Percentiles rank a stretch among this genome's conserved stretches.
These are phyloP conservation scores for Vaccinium corymbosum DNA, from an alignment of 148 eudicot genomes.

Conservation along the genomic window DNA sequence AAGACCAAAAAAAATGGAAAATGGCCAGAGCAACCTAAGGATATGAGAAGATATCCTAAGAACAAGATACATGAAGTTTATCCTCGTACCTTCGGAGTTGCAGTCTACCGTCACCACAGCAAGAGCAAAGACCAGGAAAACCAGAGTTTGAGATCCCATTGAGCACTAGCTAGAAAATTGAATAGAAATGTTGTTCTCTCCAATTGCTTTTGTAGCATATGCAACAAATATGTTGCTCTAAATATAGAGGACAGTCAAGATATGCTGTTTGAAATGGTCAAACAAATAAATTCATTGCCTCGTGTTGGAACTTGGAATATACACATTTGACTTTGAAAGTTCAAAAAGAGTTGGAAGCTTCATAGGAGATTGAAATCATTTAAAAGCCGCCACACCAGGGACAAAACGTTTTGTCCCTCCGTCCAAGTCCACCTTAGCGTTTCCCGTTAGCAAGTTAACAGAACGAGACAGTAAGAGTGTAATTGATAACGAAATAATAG, in stretches of 20 bases:
- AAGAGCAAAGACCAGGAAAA: slow-evolving; percentile 15
- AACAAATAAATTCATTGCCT: neutral
- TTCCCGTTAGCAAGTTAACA: no score
- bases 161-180: neutral
- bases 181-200: neutral
- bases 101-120: slow-evolving; percentile 24
- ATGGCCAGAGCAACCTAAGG: neutral
- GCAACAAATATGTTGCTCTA: neutral
- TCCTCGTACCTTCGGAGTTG: slow-evolving; percentile 29
- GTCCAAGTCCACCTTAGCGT: no score
- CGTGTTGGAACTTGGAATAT: no score
- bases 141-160: slow-evolving; percentile 24
- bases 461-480: no score
- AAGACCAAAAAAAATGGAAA: neutral
- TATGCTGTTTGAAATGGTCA: neutral
- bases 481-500: no score
- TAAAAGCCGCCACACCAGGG: no score
- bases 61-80: neutral
- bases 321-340: no score
- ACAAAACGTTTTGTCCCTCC: no score
- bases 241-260: neutral
- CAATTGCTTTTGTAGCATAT: neutral
- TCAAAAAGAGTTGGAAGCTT: no score
- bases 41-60: neutral
- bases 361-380: no score